Evolutionary conservation across 2,329 filamentous ascomycete genomes (phyloP), one percentile per base, ranked within the genome.

Genomic region (Rhynchosporium agropyri): DNA sequence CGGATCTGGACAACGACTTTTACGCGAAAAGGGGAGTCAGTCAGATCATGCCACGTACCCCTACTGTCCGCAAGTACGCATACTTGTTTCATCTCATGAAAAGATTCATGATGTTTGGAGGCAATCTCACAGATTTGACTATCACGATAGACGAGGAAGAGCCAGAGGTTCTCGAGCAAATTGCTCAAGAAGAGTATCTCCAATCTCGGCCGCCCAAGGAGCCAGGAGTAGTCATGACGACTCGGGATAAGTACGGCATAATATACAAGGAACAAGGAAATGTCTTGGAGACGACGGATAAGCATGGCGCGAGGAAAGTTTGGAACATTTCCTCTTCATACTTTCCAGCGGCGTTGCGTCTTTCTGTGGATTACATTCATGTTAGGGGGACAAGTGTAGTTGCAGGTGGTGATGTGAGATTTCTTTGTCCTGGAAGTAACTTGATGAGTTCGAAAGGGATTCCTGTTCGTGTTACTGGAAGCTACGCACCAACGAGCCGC

Each of bases 111-210:
- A 26, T 15, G 46, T 36, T 20, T 7, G 55, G 55, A 6, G 42
- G 4, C 5, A 31, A 48, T 2, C 10, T 48, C 5, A 10, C 1
- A 12, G 43, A 58, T 48, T 42, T 58, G 3, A 58, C 33, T 13
- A 58, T 58, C n/a, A 38, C 42, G 3, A 36, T 58, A 2, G 55
- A 48, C 26, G 55, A 58, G 7, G 42, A 58, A n/a, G 55, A 58
- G 42, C 55, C 55, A 13, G 51, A 20, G 3, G 9, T 42, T 28
- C 2, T 33, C 2, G 51, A 42, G 7, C 9, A 12, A n/a, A 1
- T 54, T 5, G 20, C 3, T 3, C 40, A 28, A 40, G 36, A 42
- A 36, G 33, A 28, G 33, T 12, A 12, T 3, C 4, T 54, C 33
- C 5, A 28, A 8, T 53, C 3, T 28, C 20, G 5, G 2, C 26